Base-by-base conservation (phyloP, 2,329 filamentous ascomycete genomes). In the Neofusicoccum ribis region DNA sequence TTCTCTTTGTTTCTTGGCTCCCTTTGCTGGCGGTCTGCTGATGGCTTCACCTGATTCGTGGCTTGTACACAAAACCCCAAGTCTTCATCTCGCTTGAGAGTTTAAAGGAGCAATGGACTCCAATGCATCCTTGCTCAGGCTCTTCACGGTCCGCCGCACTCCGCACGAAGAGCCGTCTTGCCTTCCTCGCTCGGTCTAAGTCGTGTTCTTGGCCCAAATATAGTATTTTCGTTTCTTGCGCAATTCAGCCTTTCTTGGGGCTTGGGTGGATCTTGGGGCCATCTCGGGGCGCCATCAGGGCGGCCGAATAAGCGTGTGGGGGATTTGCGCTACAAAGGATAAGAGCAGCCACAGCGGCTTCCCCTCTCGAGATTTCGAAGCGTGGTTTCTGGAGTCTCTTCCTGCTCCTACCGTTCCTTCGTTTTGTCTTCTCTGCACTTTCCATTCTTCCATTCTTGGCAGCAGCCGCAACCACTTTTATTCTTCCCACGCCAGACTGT, bases 41-140 rank as follows among this genome's bases (percentile, higher is more conserved):
- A 59, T 59, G 54, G 39, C 54, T 46, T 59, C 54, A 14, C 39
- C 54, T 46, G 41, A 59, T 59, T 46, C 54, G 54, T 46, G 39
- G 39, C 23, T 39, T 14, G 14, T 31, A 46, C n/a, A 44, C 39
- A 59, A 59, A 14, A 27, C 44, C 23, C 39, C 54, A 59, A 44
- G 54, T 43, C 39, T 36, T 59, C 54, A 46, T 34, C 41, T 59
- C 39, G 54, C 54, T 59, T 36, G 54, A 27, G 39, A 36, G 54
- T 43, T 59, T 59, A 44, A 36, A 46, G 54, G 54, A 46, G 54
- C 54, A 46, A 43, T 31, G 23, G 52, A 34, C 44, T 34, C 39
- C 39, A 43, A 34, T 59, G 20, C 7, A 44, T 58, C 54, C 54
- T 59, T 36, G 52, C 52, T 43, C 39, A n/a, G 15, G 15, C 39